A percentile compares a stretch with the other conserved stretches of the same genome.
Evolutionary conservation across 106 monocot species (phyloP).

Genomic region (Alisma plantagoaquatica): DNA sequence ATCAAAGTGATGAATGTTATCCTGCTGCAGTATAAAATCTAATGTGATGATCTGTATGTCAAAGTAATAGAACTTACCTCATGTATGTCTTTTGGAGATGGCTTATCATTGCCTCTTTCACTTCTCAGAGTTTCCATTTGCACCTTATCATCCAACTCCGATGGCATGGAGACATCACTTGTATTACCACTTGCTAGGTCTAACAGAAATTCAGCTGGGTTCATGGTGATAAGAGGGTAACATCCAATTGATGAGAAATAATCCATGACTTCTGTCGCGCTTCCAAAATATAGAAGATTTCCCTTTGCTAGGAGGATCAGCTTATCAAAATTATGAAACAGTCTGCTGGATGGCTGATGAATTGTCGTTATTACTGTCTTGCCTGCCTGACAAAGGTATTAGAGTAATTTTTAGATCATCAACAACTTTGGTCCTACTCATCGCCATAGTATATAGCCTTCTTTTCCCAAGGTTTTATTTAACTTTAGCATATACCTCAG

Average conservation of each 20-base stretch:
- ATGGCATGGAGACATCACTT: slow-evolving; percentile 53
- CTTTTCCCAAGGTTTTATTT: no score
- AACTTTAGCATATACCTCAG: no score
- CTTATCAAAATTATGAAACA: slow-evolving; percentile 71
- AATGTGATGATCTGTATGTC: no score
- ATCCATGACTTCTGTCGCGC: slow-evolving; percentile 64
- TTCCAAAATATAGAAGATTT: slow-evolving; percentile 67
- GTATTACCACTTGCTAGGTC: slow-evolving; percentile 77
- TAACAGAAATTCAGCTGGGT: slow-evolving; percentile 83
- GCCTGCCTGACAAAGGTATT: slow-evolving; percentile 39
- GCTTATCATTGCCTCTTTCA: slow-evolving; percentile 34
- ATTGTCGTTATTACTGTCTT: slow-evolving; percentile 78
- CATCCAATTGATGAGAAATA: slow-evolving; percentile 79
- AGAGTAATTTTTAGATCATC: no score
- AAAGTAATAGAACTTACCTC: slow-evolving; percentile 51
- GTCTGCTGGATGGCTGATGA: slow-evolving; percentile 86
- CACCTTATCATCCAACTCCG: slow-evolving; percentile 57
- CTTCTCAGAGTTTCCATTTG: slow-evolving; percentile 30
- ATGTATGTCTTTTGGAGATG: slow-evolving; percentile 52
- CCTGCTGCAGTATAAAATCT: not conserved
- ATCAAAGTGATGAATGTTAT: no score
- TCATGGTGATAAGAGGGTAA: slow-evolving; percentile 75
- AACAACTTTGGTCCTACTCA: no score
- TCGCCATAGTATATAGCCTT: no score
- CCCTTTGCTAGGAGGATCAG: slow-evolving; percentile 74